phyloP scores from a whole-genome alignment of 169 alveolate species.

The Amoebophrya sp. region DNA sequence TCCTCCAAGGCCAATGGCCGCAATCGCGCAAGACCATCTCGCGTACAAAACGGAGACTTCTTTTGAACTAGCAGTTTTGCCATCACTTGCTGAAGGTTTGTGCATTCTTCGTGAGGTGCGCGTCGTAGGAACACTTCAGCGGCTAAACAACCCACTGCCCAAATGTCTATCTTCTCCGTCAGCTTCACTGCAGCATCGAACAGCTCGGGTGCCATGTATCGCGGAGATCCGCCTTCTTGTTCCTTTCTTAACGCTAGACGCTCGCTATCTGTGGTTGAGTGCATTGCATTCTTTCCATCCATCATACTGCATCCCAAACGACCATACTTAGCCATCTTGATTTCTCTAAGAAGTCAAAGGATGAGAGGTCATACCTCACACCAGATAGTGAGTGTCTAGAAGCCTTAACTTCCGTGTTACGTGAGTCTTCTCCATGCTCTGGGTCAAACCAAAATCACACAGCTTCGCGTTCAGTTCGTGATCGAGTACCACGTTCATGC shows the following conservation, averaged over 20 bases:
- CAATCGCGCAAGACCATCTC: neutral
- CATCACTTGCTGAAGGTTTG: neutral
- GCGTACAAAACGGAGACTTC: neutral
- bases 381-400: no score
- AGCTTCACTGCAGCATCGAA: neutral
- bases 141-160: neutral
- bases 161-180: neutral
- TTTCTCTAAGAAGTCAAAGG: no score
- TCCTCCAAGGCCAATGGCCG: no score
- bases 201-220: slow-evolving; percentile 39
- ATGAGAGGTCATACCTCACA: no score
- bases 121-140: neutral
- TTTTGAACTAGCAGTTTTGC: neutral
- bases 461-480: slow-evolving; percentile 29
- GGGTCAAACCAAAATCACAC: slow-evolving; percentile 37
- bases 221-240: slow-evolving; percentile 34
- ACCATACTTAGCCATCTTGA: no score
- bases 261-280: no score
- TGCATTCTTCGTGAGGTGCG: neutral
- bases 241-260: no score
- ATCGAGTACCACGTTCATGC: slow-evolving; percentile 36
- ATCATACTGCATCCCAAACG: no score
- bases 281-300: no score
- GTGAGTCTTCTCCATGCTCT: slow-evolving; percentile 24
- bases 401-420: no score